These are phyloP conservation scores for Irpex sp. DNA, from an alignment of 1,284 basidiomycete genomes.

Conservation along the genomic window DNA sequence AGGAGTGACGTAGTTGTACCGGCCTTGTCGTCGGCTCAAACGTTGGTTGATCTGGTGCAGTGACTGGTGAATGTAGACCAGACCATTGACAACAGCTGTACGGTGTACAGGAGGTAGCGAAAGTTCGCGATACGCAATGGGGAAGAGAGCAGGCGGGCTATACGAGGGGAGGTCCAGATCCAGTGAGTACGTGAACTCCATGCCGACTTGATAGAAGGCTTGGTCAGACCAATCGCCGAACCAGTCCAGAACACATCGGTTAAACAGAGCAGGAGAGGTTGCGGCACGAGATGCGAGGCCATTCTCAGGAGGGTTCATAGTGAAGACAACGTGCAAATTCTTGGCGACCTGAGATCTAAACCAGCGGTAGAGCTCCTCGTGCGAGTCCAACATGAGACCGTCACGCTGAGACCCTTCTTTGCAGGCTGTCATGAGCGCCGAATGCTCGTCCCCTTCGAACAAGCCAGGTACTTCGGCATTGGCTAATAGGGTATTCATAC, in stretches of 20 bases:
- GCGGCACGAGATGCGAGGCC: slow-evolving; percentile 94
- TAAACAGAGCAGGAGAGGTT: slow-evolving; percentile 96
- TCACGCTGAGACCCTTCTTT: slow-evolving; percentile 98
- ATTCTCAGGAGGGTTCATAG: slow-evolving; percentile 98
- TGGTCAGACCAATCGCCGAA: slow-evolving; percentile 99
- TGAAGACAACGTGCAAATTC: slow-evolving; percentile 97
- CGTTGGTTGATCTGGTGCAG: slow-evolving; percentile 88
- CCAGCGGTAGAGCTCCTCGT: slow-evolving; percentile 96
- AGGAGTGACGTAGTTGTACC: slow-evolving; percentile 96
- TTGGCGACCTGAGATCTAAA: slow-evolving; percentile 96
- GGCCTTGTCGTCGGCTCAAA: slow-evolving; percentile 87
- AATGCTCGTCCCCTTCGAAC: slow-evolving; percentile 97
- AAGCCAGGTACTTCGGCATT: slow-evolving; percentile 99
- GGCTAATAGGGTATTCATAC: slow-evolving; percentile 98
- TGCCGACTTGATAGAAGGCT: slow-evolving; percentile 94
- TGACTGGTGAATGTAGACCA: slow-evolving; percentile 92
- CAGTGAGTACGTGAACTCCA: slow-evolving; percentile 90
- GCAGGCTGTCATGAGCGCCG: slow-evolving; percentile 96
- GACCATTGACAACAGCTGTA: slow-evolving; percentile 87
- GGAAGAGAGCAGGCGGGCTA: slow-evolving; percentile 77
- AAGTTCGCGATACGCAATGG: slow-evolving; percentile 82
- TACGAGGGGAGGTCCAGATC: slow-evolving; percentile 87
- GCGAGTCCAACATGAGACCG: slow-evolving; percentile 96
- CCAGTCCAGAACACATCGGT: slow-evolving; percentile 97
- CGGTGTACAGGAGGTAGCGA: slow-evolving; percentile 81